Evolutionary conservation across 768 basidiomycete genomes (phyloP), one percentile per base, ranked within the genome.

Genomic region (Tulasnella sp.): DNA sequence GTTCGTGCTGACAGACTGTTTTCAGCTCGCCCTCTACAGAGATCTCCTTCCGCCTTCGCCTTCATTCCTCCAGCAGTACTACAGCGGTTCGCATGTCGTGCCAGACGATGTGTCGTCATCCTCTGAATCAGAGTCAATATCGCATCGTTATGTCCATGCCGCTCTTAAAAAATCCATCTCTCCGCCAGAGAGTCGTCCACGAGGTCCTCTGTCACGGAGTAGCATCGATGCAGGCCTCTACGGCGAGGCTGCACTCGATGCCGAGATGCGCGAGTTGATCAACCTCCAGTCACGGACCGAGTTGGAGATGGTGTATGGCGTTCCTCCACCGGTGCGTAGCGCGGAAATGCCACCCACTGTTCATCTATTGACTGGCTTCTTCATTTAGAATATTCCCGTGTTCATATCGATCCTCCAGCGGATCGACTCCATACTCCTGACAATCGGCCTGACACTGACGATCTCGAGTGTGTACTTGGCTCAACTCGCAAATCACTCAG

Each of bases 321-420:
- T 84, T n/a, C 83, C 88, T 2, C 73, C 83, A 36, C 80, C 90
- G 43, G 85, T 87, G 67, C 62, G 83, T 80, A 9, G n/a, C 19
- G 39, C 48, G 15, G 7, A 11, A 50, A 19, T 51, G 21, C 27
- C 25, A 11, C 45, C 41, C 42, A n/a, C 32, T 11, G 5, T 6
- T 17, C 19, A 15, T 54, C 46, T n/a, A 5, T 49, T 27, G 40
- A 29, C 36, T 53, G n/a, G 60, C 40, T n/a, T 34, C 15, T 57
- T 41, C 19, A 6, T 34, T 19, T 63, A 86, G 85, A 75, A 74
- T 60, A 85, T 91, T 29, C 87, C 87, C 0, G 80, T 85, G 2
- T 84, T 89, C 65, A 75, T 91, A 17, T 78, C 82, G 6, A 83
- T 81, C 64, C 72, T 91, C 52, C 84, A 87, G 65, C 78, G 86